Evolutionary conservation across 192 early-diverging fungal species (phyloP), one percentile per base, ranked within the genome.

Genomic region (Linnemannia zychae): DNA sequence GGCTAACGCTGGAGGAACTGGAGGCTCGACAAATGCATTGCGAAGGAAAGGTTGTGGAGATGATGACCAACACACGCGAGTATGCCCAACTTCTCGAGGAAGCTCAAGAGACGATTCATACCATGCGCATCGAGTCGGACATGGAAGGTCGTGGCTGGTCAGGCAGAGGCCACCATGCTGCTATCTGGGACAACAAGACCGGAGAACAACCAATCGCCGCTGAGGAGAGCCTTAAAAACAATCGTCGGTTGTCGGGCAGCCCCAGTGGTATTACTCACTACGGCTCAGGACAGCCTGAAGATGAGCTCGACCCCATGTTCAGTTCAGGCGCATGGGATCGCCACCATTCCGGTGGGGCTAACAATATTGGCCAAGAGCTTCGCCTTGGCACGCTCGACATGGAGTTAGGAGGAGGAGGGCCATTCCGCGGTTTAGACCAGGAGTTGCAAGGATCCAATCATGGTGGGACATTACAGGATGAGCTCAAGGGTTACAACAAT

Each of bases 21-120:
- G 92, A 93, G 77, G 77, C 81, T 6, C 89, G 90, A 16, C 92
- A 93, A 52, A 67, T 87, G 16, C 84, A 93, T 63, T 91, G 90
- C 49, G 92, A 93, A 46, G 89, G 87, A 1, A 88, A 90, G 72
- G 79, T 93, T 22, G 77, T 88, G 28, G 85, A 89, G 36, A 90
- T 93, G 88, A 90, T 93, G 40, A 87, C 88, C 31, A 88, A 90
- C 49, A 90, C 92, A 0, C 77, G 90, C 77, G 92, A 93, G 72
- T 93, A 93, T 78, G 92, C 92, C 6, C 86, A 85, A 34, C 63
- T 90, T 28, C 86, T 93, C 22, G 91, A 93, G 57, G 87, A 91
- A 57, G 92, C 92, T 13, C 92, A 93, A 66, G 90, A 91, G 69
- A 91, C 90, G 9, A 93, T 93, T 31, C 90, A 93, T n/a, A 83